These are phyloP conservation scores for Ephemerocybe angulata DNA, from an alignment of 768 basidiomycete species.

Conservation along the genomic window DNA sequence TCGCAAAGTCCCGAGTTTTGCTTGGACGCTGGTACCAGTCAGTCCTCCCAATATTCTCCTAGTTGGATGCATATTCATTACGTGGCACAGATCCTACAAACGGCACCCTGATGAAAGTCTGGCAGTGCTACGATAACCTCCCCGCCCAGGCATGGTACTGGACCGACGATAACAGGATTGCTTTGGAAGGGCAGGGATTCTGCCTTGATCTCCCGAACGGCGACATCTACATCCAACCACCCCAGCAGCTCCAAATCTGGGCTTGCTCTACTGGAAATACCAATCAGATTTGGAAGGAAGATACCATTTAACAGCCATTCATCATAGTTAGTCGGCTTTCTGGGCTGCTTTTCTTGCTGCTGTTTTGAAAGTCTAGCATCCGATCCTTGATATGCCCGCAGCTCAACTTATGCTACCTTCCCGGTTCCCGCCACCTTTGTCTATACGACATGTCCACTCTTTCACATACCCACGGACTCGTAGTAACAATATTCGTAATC, in stretches of 20 bases:
- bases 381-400: no score
- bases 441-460: no score
- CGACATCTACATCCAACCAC: no score
- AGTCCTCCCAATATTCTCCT: not conserved
- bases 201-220: conserved; percentile 31
- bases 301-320: no score
- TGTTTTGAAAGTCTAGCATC: no score
- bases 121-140: conserved; percentile 20
- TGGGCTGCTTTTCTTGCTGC: no score
- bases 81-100: conserved; percentile 14
- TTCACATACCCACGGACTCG: no score
- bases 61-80: not conserved
- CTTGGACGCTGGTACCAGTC: not conserved
- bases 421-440: no score
- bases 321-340: no score
- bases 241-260: conserved; percentile 28
- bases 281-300: conserved; percentile 34
- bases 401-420: no score
- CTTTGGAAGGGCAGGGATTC: conserved; percentile 15
- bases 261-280: conserved; percentile 19
- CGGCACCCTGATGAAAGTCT: conserved; percentile 21
- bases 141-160: conserved; percentile 24
- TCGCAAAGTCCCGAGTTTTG: not conserved
- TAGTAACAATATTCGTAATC: no score
- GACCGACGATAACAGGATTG: conserved; percentile 24